These are phyloP conservation scores for Trichoderma virens DNA, from an alignment of 495 filamentous ascomycete species.

Conservation along the genomic window DNA sequence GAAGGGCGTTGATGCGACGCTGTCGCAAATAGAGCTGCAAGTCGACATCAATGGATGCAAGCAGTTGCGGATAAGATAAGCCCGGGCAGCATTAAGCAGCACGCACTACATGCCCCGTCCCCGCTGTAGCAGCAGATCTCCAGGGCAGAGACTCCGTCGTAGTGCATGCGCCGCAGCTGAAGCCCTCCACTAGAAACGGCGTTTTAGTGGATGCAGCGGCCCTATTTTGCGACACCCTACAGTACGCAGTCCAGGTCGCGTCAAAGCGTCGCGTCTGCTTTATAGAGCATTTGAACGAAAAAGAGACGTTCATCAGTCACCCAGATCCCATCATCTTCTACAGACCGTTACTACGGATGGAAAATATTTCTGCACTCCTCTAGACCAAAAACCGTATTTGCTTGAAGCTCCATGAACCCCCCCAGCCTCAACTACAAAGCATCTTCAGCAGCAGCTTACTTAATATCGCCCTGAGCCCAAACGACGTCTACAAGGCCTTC, in stretches of 20 bases:
- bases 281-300: neutral
- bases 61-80: neutral
- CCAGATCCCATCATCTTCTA: too few species aligned
- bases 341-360: too few species aligned
- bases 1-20: neutral
- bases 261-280: constrained; percentile 26
- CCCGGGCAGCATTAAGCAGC: too few species aligned
- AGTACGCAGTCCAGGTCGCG: constrained; percentile 11
- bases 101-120: neutral
- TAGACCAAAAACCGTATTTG: too few species aligned
- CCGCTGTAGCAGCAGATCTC: neutral
- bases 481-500: neutral
- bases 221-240: too few species aligned
- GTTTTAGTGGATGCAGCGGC: neutral
- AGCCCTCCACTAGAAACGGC: neutral
- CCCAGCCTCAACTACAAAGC: too few species aligned
- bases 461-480: too few species aligned
- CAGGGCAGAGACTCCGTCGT: neutral
- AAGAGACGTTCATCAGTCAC: too few species aligned
- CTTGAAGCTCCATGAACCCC: too few species aligned
- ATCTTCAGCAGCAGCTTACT: too few species aligned
- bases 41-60: neutral
- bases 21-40: neutral
- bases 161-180: neutral
- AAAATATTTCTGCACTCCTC: too few species aligned